Conservation (phyloP, 768 basidiomycete genomes). For the Leccinellum albellum region DNA sequence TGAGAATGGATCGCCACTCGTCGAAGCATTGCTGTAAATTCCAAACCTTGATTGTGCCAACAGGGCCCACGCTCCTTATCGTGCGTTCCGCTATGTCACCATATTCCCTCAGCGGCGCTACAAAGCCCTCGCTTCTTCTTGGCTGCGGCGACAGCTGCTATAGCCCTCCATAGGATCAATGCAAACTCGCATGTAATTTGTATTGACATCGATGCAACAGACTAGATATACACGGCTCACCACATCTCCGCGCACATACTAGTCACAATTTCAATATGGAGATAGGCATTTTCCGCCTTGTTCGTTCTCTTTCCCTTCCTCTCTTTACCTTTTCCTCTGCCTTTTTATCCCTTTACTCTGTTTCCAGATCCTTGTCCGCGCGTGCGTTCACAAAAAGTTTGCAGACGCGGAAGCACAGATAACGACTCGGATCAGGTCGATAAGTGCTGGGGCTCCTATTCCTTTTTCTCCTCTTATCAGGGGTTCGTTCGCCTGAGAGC, state of each 20-base stretch:
- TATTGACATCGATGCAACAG: background rate
- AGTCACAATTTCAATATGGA: conserved; percentile 9
- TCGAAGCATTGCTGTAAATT: background rate
- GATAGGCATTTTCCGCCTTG: background rate
- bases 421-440: conserved; percentile 4
- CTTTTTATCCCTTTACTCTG: background rate
- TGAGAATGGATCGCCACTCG: conserved; percentile 20
- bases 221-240: background rate
- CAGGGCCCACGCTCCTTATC: conserved; percentile 10
- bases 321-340: background rate
- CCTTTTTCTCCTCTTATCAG: background rate
- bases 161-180: conserved; percentile 14
- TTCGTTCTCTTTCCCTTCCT: background rate
- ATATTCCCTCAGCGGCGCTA: background rate
- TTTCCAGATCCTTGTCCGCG: conserved; percentile 8
- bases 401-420: background rate
- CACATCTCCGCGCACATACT: conserved; percentile 13
- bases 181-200: conserved; percentile 2
- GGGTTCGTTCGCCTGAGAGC: background rate
- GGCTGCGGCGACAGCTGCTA: background rate
- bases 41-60: background rate
- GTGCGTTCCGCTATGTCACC: background rate
- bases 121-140: background rate
- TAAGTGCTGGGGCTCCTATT: background rate
- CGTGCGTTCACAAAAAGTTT: background rate